These are phyloP conservation scores for Sporothrix globosa DNA, from an alignment of 2,329 filamentous ascomycete genomes.

Conservation along the genomic window DNA sequence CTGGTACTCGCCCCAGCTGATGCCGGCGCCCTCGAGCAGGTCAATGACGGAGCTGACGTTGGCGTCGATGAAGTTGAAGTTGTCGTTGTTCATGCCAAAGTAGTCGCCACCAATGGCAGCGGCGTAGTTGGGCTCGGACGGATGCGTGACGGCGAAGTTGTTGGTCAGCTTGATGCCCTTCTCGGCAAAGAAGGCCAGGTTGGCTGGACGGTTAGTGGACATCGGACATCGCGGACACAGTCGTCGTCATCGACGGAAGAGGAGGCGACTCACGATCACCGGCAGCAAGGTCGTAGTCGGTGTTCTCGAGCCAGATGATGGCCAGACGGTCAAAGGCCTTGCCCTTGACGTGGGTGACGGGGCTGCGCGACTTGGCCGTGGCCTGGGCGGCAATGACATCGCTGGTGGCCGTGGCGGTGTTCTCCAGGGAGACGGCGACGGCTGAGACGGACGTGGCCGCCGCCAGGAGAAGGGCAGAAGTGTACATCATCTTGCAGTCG, in stretches of 20 bases:
- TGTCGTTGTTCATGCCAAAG: conserved; percentile 72
- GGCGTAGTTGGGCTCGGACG: conserved; percentile 76
- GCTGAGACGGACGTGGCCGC: conserved; percentile 32
- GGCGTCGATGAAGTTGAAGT: conserved; percentile 59
- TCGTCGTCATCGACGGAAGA: too few species aligned
- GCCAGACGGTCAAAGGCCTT: conserved; percentile 73
- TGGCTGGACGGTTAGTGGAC: conserved; percentile 42
- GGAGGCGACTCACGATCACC: conserved; percentile 57
- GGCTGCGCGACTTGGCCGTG: conserved; percentile 62
- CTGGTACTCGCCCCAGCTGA: conserved; percentile 74
- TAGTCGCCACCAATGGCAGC: conserved; percentile 70
- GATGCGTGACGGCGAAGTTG: conserved; percentile 68
- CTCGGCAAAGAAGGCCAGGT: conserved; percentile 59
- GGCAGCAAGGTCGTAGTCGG: conserved; percentile 65
- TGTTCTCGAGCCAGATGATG: conserved; percentile 79
- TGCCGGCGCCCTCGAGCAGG: conserved; percentile 65
- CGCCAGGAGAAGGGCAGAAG: conserved; percentile 32
- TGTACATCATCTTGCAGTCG: conserved; percentile 31
- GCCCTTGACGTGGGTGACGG: conserved; percentile 67
- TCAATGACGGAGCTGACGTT: conserved; percentile 71
- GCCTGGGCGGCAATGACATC: conserved; percentile 61
- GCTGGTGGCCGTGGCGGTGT: conserved; percentile 57
- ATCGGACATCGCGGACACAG: neutral
- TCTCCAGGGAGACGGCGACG: conserved; percentile 37
- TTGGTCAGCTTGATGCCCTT: conserved; percentile 65